A percentile compares a stretch with the other conserved stretches of the same genome.
phyloP scores from a whole-genome alignment of 306 rosid genomes.

The Prunus fruticosa region DNA sequence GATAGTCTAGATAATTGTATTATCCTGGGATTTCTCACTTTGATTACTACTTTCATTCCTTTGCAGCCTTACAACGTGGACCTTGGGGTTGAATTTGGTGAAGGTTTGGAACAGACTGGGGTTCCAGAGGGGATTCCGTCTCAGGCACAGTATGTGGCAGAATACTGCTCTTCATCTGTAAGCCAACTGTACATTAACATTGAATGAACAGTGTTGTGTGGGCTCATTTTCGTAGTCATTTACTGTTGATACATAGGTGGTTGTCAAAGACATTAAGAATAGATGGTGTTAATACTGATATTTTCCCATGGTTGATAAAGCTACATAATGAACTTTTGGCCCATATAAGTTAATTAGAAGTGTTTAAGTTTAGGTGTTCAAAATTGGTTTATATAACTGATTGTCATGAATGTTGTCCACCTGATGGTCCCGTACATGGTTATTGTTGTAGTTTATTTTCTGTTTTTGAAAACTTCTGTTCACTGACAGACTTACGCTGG shows the following conservation, averaged over 20 bases:
- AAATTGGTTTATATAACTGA: neutral
- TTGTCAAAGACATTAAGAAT: conserved; percentile 15
- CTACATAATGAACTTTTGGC: neutral
- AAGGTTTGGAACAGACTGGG: conserved; percentile 63
- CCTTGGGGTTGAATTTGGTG: conserved; percentile 19
- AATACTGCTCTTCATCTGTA: conserved; percentile 76
- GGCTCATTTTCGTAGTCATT: conserved; percentile 1
- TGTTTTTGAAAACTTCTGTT: conserved; percentile 3
- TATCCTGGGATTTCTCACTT: neutral
- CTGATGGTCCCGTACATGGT: conserved; percentile 8
- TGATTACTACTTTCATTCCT: conserved; percentile 17
- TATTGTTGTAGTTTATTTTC: conserved; percentile 9
- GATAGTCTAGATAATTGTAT: conserved; percentile 4
- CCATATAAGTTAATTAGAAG: neutral
- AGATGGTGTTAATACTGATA: conserved; percentile 10
- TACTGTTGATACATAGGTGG: neutral
- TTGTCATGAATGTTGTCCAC: neutral
- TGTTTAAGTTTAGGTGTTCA: neutral
- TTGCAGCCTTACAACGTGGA: conserved; percentile 64
- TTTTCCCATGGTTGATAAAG: conserved; percentile 2
- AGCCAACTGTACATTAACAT: conserved; percentile 26
- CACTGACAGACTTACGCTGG: conserved; percentile 19
- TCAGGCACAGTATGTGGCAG: conserved; percentile 74
- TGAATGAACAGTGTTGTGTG: neutral
- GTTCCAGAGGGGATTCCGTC: conserved; percentile 82